These are phyloP conservation scores for Vicia villosa DNA, from an alignment of 306 rosid species.

Conservation along the genomic window DNA sequence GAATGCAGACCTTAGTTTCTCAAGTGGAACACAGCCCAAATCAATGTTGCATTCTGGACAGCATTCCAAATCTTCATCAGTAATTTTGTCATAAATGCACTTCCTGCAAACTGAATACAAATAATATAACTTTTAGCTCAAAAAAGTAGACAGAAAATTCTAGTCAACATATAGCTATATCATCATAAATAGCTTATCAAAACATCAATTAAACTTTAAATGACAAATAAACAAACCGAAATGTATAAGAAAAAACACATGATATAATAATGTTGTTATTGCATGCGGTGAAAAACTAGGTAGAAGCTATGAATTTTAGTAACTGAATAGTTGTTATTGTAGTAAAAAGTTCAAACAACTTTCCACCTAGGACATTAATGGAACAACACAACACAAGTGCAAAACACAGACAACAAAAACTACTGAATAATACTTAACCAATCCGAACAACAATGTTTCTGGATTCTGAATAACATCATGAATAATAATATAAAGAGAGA, in stretches of 20 bases:
- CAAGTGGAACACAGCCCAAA: constrained; percentile 79
- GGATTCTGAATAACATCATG: neutral
- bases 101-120: constrained; percentile 87
- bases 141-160: neutral
- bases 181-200: constrained; percentile 2
- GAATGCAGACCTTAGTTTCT: constrained; percentile 74
- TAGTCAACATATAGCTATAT: neutral
- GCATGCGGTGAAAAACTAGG: constrained; percentile 30
- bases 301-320: constrained; percentile 10
- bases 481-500: neutral
- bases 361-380: constrained; percentile 32
- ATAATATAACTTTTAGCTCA: neutral
- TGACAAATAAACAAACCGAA: constrained; percentile 15
- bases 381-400: constrained; percentile 24
- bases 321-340: constrained; percentile 28
- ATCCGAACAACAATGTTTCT: constrained; percentile 31
- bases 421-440: constrained; percentile 30
- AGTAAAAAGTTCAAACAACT: constrained; percentile 48
- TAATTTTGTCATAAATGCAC: constrained; percentile 75
- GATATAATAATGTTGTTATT: constrained; percentile 16
- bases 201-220: constrained; percentile 12
- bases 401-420: neutral
- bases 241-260: constrained; percentile 28
- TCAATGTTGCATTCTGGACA: constrained; percentile 83
- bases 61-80: constrained; percentile 77